These are phyloP conservation scores for Boletus barrowsii DNA, from an alignment of 768 basidiomycete species.

Conservation along the genomic window DNA sequence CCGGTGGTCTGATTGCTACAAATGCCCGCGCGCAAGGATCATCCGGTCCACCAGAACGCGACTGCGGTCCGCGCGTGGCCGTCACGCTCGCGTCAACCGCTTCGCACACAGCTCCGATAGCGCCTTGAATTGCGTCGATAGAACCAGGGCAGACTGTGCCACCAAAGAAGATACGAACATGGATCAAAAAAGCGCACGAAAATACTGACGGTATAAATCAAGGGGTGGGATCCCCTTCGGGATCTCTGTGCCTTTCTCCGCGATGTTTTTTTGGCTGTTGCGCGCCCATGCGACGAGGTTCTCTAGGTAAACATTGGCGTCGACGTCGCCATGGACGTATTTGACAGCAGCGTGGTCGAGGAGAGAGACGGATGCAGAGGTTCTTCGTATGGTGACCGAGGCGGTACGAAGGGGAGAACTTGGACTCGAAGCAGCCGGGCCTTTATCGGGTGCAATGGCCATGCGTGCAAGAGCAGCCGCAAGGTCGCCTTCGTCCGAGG, in stretches of 20 bases:
- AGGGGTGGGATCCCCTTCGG: slow-evolving; percentile 68
- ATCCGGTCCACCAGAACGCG: slow-evolving; percentile 1
- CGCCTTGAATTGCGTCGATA: slow-evolving; percentile 74
- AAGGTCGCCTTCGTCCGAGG: slow-evolving; percentile 44
- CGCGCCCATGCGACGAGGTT: slow-evolving; percentile 57
- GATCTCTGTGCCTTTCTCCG: slow-evolving; percentile 66
- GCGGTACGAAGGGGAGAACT: slow-evolving; percentile 18
- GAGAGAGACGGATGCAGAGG: slow-evolving; percentile 52
- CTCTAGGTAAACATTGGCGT: slow-evolving; percentile 63
- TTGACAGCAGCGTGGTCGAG: slow-evolving; percentile 63
- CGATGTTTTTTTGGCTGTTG: slow-evolving; percentile 61
- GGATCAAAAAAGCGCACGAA: not conserved
- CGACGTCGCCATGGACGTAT: slow-evolving; percentile 70
- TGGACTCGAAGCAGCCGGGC: not conserved
- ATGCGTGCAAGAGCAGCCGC: slow-evolving; percentile 45
- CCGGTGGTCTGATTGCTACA: slow-evolving; percentile 84
- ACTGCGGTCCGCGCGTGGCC: slow-evolving; percentile 18
- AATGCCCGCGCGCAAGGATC: slow-evolving; percentile 52
- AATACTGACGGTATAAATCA: slow-evolving; percentile 73
- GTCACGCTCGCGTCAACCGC: slow-evolving; percentile 71
- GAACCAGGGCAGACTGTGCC: slow-evolving; percentile 72
- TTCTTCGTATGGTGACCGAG: slow-evolving; percentile 49
- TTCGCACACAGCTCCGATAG: slow-evolving; percentile 81
- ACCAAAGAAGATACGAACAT: not conserved
- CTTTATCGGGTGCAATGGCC: slow-evolving; percentile 30